These are phyloP conservation scores for Venturia nashicola DNA, from an alignment of 2,329 filamentous ascomycete species.

Conservation along the genomic window DNA sequence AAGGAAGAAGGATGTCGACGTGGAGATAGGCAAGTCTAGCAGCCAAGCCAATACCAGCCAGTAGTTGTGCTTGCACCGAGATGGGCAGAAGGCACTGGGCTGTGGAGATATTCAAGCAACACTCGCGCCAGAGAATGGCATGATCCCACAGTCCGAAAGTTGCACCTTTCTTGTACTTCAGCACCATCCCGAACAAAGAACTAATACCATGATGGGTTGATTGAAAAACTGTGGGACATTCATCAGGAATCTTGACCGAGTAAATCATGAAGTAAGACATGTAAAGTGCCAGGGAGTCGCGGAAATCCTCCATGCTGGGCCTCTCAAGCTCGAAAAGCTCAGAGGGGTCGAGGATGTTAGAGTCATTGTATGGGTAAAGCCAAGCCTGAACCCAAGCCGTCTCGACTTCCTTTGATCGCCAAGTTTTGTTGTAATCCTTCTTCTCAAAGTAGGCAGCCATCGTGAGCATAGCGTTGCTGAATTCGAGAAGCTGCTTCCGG, in stretches of 20 bases:
- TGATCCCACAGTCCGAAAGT: slow-evolving; percentile 47
- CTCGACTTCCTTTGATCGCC: slow-evolving; percentile 33
- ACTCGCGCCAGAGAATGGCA: slow-evolving; percentile 43
- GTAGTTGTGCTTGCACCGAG: slow-evolving; percentile 14
- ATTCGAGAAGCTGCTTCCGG: slow-evolving; percentile 30
- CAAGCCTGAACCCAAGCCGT: slow-evolving; percentile 35
- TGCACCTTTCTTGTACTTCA: slow-evolving; percentile 41
- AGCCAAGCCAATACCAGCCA: slow-evolving; percentile 14
- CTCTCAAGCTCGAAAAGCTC: slow-evolving; percentile 22
- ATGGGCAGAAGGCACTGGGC: slow-evolving; percentile 13
- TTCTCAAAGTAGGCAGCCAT: slow-evolving; percentile 39
- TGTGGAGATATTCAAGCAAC: slow-evolving; percentile 11
- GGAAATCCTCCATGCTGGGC: slow-evolving; percentile 21
- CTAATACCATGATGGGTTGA: slow-evolving; percentile 45
- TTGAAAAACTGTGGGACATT: slow-evolving; percentile 41
- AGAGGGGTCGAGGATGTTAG: slow-evolving; percentile 19
- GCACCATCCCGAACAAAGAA: slow-evolving; percentile 42
- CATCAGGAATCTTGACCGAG: slow-evolving; percentile 31
- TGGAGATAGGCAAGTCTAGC: slow-evolving; percentile 22
- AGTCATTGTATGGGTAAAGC: slow-evolving; percentile 32
- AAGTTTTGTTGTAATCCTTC: slow-evolving; percentile 36
- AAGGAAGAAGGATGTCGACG: slow-evolving; percentile 43
- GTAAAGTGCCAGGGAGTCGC: slow-evolving; percentile 21
- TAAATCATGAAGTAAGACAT: slow-evolving; percentile 36
- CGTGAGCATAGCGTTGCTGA: slow-evolving; percentile 36